Base-by-base conservation (phyloP, 768 basidiomycete species). In the Arthromyces matolae region DNA sequence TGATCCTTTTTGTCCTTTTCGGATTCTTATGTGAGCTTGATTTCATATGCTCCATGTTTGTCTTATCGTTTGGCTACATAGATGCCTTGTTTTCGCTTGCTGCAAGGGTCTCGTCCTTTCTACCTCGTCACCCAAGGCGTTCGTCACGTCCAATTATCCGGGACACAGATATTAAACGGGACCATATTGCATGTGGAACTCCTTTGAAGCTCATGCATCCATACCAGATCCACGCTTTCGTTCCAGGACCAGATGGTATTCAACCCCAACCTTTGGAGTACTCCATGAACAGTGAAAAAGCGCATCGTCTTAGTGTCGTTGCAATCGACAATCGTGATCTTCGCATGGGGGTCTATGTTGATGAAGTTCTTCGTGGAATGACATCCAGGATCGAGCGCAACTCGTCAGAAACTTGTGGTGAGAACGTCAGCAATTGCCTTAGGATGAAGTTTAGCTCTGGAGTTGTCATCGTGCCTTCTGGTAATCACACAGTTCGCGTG, bases 401-500 rank as follows among this genome's bases (percentile, higher is more conserved):
- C 44, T 44, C 51, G 33, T 28, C 51, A 8, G 45, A 51, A 31
- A 47, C 50, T 22, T 62, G 59, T 34, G 58, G 54, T n/a, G 53
- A 56, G 5, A 36, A 51, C 24, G 32, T 53, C 33, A 45, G 34
- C 6, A 31, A 47, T 14, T 62, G 60, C 33, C 35, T 58, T 14
- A n/a, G 23, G 13, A 53, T 42, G 32, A 42, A 48, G 13, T 57
- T 54, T 47, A 60, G 58, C 37, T 49, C 51, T 16, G 59, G 57
- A 1, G 25, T 43, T 8, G 47, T 60, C 8, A 35, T 53, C 13
- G 47, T 62, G 5, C 53, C 58, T 35, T 41, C 52, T 5, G 59
- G 60, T 19, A 57, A 58, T 18, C 60, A 60, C 38, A 52, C 56
- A 10, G 53, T 62, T 46, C 45, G 51, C 23, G 42, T 62, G 22